Base-by-base conservation (phyloP, 176 grass and related monocot species). In the Eleusine indica region DNA sequence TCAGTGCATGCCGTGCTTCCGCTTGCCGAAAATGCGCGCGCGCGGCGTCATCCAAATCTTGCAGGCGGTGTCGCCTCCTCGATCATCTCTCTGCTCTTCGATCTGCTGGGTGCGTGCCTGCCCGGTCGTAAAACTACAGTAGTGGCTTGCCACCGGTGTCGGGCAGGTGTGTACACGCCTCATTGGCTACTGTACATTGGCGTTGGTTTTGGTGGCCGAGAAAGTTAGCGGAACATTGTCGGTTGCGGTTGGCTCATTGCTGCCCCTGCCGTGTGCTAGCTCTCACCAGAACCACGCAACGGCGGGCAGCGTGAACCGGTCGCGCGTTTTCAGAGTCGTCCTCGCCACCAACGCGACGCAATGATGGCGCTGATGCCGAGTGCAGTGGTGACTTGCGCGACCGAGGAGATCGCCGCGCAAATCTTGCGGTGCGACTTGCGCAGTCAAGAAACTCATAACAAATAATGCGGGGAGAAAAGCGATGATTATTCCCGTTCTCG, bases 1-100 rank as follows among this genome's bases (percentile, higher is more conserved):
- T 80, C 82, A 63, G 87, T 62, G 76, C 76, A 25, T 69, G 81
- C 80, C 73, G 70, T 63, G 82, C 57, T 30, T 8, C 13, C 25
- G 12, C 35, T 56, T 0, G 9, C 63, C 65, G 12, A 67, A 54
- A 21, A 56, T 22, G 28, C 5, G 68, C 44, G 75, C 30, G 75
- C 30, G 75, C 32, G 30, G 29, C 71, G 29, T 48, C 71, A 37
- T 37, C n/a, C 74, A 10, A 41, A 25, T 47, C 60, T 47, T 67
- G 76, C 62, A 9, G 54, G 78, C 78, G 3, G 46, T 77, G 56
- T 46, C 57, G 77, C 30, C 61, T 64, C 61, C 2, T 8, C 1
- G 5, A 44, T 9, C 42, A 9, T 9, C 42, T 1, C 42, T 44
- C 44, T 5, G 51, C 51, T 53, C 51, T 53, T 15, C 15, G 51